A percentile compares a stretch with the other conserved stretches of the same genome.
phyloP scores from a whole-genome alignment of 192 early-diverging fungal species.

The Cladochytrium replicatum region DNA sequence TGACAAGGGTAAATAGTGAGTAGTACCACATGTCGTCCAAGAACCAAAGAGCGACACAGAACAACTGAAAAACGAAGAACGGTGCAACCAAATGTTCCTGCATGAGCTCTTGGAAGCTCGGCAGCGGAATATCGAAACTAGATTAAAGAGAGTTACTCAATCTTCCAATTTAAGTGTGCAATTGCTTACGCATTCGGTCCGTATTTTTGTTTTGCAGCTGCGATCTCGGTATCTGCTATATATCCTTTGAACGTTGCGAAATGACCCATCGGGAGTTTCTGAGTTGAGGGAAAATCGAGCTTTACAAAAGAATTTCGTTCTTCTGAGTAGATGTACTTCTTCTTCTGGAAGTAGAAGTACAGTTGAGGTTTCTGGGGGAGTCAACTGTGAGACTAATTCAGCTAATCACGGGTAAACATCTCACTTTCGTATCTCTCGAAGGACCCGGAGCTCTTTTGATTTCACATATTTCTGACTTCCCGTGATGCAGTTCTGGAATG shows the following conservation, averaged over 20 bases:
- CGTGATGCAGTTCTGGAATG: slow-evolving; percentile 73
- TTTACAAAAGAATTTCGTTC: slow-evolving; percentile 74
- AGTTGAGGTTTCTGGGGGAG: slow-evolving; percentile 39
- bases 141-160: neutral
- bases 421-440: neutral
- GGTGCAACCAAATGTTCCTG: slow-evolving; percentile 97
- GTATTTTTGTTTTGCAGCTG: slow-evolving; percentile 55
- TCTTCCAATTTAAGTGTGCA: too few relatives aligned
- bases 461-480: slow-evolving; percentile 69
- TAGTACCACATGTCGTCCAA: slow-evolving; percentile 99
- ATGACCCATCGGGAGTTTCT: slow-evolving; percentile 48
- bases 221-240: slow-evolving; percentile 46
- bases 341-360: slow-evolving; percentile 91
- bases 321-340: slow-evolving; percentile 84
- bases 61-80: slow-evolving; percentile 99
- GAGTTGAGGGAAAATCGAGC: slow-evolving; percentile 66
- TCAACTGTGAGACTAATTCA: slow-evolving; percentile 1
- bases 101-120: slow-evolving; percentile 89
- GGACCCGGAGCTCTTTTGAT: slow-evolving; percentile 39
- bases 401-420: too few relatives aligned
- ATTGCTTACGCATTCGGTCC: slow-evolving; percentile 57
- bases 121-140: slow-evolving; percentile 88
- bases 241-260: slow-evolving; percentile 62
- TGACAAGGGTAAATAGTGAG: slow-evolving; percentile 91
- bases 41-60: slow-evolving; percentile 97